phyloP scores from a whole-genome alignment of 192 early-diverging fungal species.

The Backusella sp. region DNA sequence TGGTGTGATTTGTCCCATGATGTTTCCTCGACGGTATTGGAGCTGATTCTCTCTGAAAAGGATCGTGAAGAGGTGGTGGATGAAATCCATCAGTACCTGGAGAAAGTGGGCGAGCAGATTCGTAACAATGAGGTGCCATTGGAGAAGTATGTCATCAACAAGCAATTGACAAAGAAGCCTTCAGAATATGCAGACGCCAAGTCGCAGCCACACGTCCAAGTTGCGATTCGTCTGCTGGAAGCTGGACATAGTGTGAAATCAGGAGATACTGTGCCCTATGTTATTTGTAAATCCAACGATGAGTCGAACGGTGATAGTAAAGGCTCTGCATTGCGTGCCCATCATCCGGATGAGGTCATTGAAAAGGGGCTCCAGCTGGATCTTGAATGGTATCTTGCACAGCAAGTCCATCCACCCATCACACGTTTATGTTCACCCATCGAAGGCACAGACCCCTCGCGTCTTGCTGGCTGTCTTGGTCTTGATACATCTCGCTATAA shows the following conservation, averaged over 20 bases:
- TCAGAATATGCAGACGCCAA: slow-evolving; percentile 88
- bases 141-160: slow-evolving; percentile 90
- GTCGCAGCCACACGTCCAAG: slow-evolving; percentile 92
- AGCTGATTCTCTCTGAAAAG: slow-evolving; percentile 50
- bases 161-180: slow-evolving; percentile 88
- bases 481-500: slow-evolving; percentile 71
- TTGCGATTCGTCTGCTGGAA: slow-evolving; percentile 80
- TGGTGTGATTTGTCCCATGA: slow-evolving; percentile 96
- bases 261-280: slow-evolving; percentile 94
- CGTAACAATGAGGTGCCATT: slow-evolving; percentile 66
- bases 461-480: slow-evolving; percentile 83
- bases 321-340: slow-evolving; percentile 48
- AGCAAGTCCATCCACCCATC: slow-evolving; percentile 90
- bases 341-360: slow-evolving; percentile 80
- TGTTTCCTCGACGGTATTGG: slow-evolving; percentile 73
- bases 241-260: slow-evolving; percentile 61
- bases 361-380: slow-evolving; percentile 59
- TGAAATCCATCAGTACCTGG: slow-evolving; percentile 76
- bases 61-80: slow-evolving; percentile 73
- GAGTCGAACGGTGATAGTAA: slow-evolving; percentile 27
- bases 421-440: slow-evolving; percentile 82
- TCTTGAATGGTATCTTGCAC: slow-evolving; percentile 89
- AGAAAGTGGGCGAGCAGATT: slow-evolving; percentile 66
- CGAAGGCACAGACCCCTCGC: slow-evolving; percentile 75
- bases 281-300: slow-evolving; percentile 65